Conservation (phyloP, 768 basidiomycete genomes). For the Lactarius sanguifluus region DNA sequence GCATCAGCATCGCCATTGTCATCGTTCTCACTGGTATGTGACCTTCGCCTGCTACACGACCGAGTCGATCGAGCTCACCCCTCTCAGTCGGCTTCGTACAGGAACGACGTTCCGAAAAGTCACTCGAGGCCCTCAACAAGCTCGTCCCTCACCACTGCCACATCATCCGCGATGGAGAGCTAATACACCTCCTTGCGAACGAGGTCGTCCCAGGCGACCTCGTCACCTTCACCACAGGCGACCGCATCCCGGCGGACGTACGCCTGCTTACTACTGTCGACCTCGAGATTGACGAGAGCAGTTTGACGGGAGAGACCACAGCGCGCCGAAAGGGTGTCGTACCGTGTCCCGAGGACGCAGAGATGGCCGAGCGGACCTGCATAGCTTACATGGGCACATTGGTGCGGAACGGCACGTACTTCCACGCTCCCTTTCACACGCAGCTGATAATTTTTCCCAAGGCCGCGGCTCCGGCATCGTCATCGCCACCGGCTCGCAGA, state of each 20-base stretch:
- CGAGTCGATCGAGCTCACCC: not conserved
- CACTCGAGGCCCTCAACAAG: conserved; percentile 92
- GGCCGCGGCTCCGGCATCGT: conserved; percentile 85
- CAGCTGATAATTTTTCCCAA: conserved; percentile 32
- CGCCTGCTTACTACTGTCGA: conserved; percentile 79
- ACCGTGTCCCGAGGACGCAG: conserved; percentile 49
- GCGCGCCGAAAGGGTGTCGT: conserved; percentile 68
- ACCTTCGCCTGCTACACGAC: not conserved
- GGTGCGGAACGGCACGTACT: conserved; percentile 75
- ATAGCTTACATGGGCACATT: conserved; percentile 96
- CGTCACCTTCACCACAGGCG: conserved; percentile 85
- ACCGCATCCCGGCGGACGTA: conserved; percentile 92
- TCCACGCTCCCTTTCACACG: not conserved
- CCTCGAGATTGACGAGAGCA: conserved; percentile 94
- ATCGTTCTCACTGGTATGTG: conserved; percentile 88
- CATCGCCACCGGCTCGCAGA: conserved; percentile 79
- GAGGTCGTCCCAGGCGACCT: conserved; percentile 96
- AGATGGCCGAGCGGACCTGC: conserved; percentile 82
- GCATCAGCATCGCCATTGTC: conserved; percentile 86
- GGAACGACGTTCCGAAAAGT: conserved; percentile 92
- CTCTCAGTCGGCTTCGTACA: conserved; percentile 86
- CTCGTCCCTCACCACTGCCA: conserved; percentile 97
- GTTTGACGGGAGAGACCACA: conserved; percentile 89
- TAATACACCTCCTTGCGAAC: conserved; percentile 85
- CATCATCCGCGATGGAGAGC: conserved; percentile 74